Evolutionary conservation across 2,329 filamentous ascomycete species (phyloP).

Genomic region (Botrytis fabae): DNA sequence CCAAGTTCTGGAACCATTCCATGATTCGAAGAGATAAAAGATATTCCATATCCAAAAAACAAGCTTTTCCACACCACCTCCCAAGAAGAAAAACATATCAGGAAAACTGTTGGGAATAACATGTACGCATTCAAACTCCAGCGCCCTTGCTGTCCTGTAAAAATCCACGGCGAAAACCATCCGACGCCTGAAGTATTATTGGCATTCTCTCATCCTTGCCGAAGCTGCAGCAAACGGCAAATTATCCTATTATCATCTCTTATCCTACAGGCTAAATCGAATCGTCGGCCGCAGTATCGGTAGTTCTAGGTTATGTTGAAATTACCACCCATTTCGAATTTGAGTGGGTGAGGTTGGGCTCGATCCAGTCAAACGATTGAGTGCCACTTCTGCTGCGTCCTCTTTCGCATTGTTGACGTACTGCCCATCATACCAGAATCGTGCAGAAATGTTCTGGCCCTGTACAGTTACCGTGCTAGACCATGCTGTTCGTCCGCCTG

Average conservation of each 20-base stretch:
- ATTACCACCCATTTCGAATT: slow-evolving; percentile 43
- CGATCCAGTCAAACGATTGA: slow-evolving; percentile 54
- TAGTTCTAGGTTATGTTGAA: slow-evolving; percentile 28
- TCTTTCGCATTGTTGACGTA: slow-evolving; percentile 86
- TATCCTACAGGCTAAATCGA: slow-evolving; percentile 39
- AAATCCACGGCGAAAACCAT: slow-evolving; percentile 33
- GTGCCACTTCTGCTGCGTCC: slow-evolving; percentile 83
- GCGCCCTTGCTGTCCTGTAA: slow-evolving; percentile 36
- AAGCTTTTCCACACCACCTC: slow-evolving; percentile 24
- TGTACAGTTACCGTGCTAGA: slow-evolving; percentile 76
- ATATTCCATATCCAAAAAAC: slow-evolving; percentile 18
- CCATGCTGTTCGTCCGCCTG: slow-evolving; percentile 89
- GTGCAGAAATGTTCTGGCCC: slow-evolving; percentile 64
- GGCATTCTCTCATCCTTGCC: slow-evolving; percentile 39
- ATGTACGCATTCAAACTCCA: slow-evolving; percentile 30
- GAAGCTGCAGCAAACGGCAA: slow-evolving; percentile 32
- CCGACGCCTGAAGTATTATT: slow-evolving; percentile 37
- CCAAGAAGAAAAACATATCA: slow-evolving; percentile 22
- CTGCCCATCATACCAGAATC: slow-evolving; percentile 90
- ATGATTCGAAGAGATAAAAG: slow-evolving; percentile 11
- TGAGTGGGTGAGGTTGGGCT: slow-evolving; percentile 47
- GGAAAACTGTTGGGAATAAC: slow-evolving; percentile 4
- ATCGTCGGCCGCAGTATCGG: slow-evolving; percentile 24
- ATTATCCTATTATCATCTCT: slow-evolving; percentile 29
- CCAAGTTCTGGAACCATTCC: slow-evolving; percentile 10